A percentile compares a stretch with the other conserved stretches of the same genome.
Conservation (phyloP, 257 asterid species). For the Capsicum chinense region DNA sequence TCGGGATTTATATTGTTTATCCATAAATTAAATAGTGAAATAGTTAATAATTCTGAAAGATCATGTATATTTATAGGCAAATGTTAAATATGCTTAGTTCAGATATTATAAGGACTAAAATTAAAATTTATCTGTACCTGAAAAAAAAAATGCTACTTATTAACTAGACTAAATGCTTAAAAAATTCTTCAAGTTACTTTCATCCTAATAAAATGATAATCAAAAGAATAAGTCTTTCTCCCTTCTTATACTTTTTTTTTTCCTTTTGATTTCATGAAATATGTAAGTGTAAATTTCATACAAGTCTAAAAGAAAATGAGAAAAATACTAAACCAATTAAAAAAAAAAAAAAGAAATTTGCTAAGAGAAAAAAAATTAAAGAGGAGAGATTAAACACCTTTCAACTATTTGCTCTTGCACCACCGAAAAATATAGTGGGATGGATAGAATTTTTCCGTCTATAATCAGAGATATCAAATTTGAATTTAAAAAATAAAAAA, state of each 20-base stretch:
- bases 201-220: conserved; percentile 30
- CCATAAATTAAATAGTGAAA: not conserved
- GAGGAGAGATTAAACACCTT: conserved; percentile 15
- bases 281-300: not conserved
- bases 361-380: not conserved
- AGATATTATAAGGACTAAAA: not conserved
- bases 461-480: not conserved
- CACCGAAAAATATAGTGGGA: not conserved
- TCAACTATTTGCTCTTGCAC: not conserved
- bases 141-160: no score
- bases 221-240: conserved; percentile 20
- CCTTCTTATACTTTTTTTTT: not conserved
- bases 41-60: not conserved
- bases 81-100: not conserved
- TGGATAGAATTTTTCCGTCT: not conserved
- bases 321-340: not conserved
- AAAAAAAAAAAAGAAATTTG: not conserved
- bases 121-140: not conserved
- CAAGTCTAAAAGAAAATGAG: not conserved
- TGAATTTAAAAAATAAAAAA: no score
- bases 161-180: not conserved
- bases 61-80: not conserved
- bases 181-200: conserved; percentile 28
- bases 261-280: not conserved
- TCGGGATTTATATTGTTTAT: no score